Evolutionary conservation across 306 rosid genomes (phyloP).

Genomic region (Fagus crenata): DNA sequence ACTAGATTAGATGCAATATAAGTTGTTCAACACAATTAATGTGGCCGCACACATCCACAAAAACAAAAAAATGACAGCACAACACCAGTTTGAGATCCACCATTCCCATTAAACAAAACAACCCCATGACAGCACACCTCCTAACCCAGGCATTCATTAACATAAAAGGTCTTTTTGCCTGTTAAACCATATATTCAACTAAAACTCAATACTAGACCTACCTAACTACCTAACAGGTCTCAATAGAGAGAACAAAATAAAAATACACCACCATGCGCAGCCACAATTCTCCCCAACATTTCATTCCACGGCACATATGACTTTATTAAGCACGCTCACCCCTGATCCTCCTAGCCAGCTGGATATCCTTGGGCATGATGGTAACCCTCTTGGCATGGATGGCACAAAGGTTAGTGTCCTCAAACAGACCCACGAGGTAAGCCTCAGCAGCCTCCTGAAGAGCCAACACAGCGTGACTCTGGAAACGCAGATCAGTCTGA

Average conservation of each 20-base stretch:
- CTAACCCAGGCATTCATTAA: conserved; percentile 5
- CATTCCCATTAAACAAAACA: conserved; percentile 16
- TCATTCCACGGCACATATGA: neutral
- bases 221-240: conserved; percentile 1
- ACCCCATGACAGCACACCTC: conserved; percentile 19
- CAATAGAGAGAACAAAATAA: neutral
- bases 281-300: conserved; percentile 24
- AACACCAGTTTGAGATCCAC: conserved; percentile 19
- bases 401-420: conserved; percentile 89
- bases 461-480: conserved; percentile 91
- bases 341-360: conserved; percentile 83
- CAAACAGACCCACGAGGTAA: conserved; percentile 80
- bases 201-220: conserved; percentile 25
- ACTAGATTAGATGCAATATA: conserved; percentile 49
- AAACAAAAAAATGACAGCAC: conserved; percentile 1
- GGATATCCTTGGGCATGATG: conserved; percentile 93
- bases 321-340: conserved; percentile 78
- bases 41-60: conserved; percentile 49
- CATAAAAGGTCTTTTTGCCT: conserved; percentile 11
- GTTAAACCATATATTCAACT: conserved; percentile 18
- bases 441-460: conserved; percentile 97
- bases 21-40: conserved; percentile 38
- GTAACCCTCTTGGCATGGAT: conserved; percentile 96
- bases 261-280: conserved; percentile 40
- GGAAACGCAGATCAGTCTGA: conserved; percentile 95